Evolutionary conservation across 2,329 filamentous ascomycete species (phyloP), one percentile per base, ranked within the genome.

Genomic region (Colletotrichum lindemuthianum): DNA sequence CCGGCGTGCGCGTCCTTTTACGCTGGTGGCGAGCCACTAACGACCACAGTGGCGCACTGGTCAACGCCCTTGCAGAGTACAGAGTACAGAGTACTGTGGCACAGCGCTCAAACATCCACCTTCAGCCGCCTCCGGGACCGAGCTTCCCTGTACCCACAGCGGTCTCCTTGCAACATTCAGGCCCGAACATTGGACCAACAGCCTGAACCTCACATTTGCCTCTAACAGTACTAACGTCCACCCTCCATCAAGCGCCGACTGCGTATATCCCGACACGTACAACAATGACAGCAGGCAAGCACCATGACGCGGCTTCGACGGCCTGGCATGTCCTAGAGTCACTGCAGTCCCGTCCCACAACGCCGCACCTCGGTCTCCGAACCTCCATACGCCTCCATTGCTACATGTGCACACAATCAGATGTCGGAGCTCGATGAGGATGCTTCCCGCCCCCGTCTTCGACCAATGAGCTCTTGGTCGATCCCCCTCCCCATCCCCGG

Each of bases 391-490:
- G 24, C 41, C 41, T 43, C 43, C n/a, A 24, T 45, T 16, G 43
- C 6, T 11, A 15, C 8, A 5, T 45, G 15, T n/a, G 11, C 8
- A 16, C 15, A 16, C 33, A 39, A 11, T 54, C 32, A 16, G 43
- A 36, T 13, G 34, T 53, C 59, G 53, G 59, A 36, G 59, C 63
- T 66, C 60, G 52, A 48, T 59, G 33, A 47, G 51, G 3, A 57
- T 36, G 48, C 10, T 48, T 39, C 24, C 59, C 53, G 53, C 39
- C 48, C 53, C 45, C 45, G 55, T n/a, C 45, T 45, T 44, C 34
- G 56, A 45, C 65, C 61, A 67, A 67, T 67, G 52, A 34, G 53
- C 41, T 41, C 13, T 50, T 12, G 52, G 32, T 53, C 53, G 59
- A 51, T 37, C 32, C 54, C 63, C 54, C 49, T 54, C 50, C 55